Percentiles rank a stretch among this genome's conserved stretches.
These are phyloP conservation scores for Emergomyces africanus DNA, from an alignment of 2,329 filamentous ascomycete species.

Conservation along the genomic window DNA sequence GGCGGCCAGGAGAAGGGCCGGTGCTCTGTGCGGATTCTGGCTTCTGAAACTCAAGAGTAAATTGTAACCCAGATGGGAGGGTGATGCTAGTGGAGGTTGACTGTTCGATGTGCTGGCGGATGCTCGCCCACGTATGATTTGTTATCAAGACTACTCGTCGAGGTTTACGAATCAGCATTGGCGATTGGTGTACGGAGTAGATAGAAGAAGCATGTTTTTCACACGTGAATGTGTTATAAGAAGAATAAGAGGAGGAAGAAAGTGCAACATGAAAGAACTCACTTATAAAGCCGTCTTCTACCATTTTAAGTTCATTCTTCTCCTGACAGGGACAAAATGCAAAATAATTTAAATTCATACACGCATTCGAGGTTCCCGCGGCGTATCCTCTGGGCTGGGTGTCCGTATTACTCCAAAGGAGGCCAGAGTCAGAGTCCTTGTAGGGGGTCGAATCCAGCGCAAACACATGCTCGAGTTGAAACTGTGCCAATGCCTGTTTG, in stretches of 20 bases:
- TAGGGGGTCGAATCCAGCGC: constrained; percentile 3
- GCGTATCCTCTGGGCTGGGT: constrained; percentile 2
- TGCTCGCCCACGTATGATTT: constrained; percentile 3
- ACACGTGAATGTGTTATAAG: not conserved
- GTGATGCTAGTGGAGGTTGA: not conserved
- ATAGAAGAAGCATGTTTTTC: not conserved
- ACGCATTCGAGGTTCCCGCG: constrained; percentile 5
- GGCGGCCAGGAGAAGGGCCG: not conserved
- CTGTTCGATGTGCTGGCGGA: constrained; percentile 4
- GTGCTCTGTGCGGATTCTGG: not conserved
- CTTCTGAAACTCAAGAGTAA: not conserved
- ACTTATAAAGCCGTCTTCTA: constrained; percentile 8
- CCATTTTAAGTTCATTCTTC: constrained; percentile 2
- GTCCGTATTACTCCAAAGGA: constrained; percentile 6
- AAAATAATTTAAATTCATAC: constrained; percentile 7
- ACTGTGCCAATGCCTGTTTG: constrained; percentile 2
- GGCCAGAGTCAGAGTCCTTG: constrained; percentile 6
- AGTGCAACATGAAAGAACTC: not conserved
- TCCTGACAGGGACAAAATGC: constrained; percentile 7
- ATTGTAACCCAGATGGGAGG: not conserved
- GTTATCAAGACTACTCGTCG: constrained; percentile 4
- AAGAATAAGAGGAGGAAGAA: not conserved
- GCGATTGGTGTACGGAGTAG: too few relatives aligned
- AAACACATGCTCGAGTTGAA: constrained; percentile 1
- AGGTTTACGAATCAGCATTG: not conserved